These are phyloP conservation scores for Withania somnifera DNA, from an alignment of 305 asterid species.

Conservation along the genomic window DNA sequence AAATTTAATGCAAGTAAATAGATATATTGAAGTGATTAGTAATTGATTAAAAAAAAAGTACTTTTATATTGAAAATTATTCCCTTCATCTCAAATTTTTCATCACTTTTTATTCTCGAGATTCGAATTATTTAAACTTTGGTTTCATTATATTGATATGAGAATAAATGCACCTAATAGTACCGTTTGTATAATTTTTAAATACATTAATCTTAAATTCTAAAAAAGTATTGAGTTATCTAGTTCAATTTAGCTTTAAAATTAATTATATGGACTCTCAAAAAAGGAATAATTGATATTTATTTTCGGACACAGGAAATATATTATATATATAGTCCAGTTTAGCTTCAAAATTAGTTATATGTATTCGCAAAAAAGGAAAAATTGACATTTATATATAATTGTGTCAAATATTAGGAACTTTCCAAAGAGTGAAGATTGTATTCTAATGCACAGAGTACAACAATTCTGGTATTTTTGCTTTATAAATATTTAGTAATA, in stretches of 20 bases:
- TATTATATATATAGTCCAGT: not conserved
- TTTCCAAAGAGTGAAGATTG: not conserved
- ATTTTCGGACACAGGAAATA: rapidly evolving
- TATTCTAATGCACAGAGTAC: no score
- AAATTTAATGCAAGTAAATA: no score
- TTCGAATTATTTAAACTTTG: not conserved
- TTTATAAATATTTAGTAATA: not conserved
- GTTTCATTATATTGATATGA: no score
- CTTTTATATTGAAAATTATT: not conserved
- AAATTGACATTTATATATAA: not conserved
- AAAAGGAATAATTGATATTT: not conserved
- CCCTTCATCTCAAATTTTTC: no score
- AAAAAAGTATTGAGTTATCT: not conserved
- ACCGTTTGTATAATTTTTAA: not conserved
- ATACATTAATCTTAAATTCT: not conserved
- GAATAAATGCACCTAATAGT: not conserved
- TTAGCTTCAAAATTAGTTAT: no score
- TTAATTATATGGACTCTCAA: not conserved
- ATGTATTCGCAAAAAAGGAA: not conserved
- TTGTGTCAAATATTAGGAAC: not conserved
- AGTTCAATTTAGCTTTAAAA: not conserved
- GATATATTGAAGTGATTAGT: not conserved
- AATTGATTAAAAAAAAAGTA: not conserved
- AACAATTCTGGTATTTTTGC: not conserved
- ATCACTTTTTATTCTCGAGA: not conserved